Evolutionary conservation across 2,329 filamentous ascomycete genomes (phyloP).

Genomic region (Arthrobotrys musiformis): DNA sequence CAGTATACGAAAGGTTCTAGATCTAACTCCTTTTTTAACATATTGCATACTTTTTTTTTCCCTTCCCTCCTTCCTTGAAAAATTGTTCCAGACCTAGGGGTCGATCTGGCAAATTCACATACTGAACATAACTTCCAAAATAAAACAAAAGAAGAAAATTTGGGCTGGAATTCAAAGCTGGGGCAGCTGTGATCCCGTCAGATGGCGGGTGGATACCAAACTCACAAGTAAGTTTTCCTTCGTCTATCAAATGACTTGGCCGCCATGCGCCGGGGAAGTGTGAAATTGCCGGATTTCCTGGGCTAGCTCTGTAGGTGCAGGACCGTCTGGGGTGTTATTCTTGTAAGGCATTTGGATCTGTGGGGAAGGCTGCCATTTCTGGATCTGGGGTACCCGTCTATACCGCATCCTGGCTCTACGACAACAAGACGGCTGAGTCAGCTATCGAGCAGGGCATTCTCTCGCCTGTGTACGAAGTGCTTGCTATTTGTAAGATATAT

Average conservation of each 20-base stretch:
- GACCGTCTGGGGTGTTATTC: conserved; percentile 25
- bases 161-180: background rate
- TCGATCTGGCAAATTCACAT: conserved; percentile 1
- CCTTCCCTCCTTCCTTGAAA: background rate
- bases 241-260: conserved; percentile 44
- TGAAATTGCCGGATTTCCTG: conserved; percentile 21
- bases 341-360: conserved; percentile 45
- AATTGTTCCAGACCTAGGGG: background rate
- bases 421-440: conserved; percentile 23
- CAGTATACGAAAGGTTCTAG: background rate
- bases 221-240: background rate
- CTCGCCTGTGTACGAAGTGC: background rate
- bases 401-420: background rate
- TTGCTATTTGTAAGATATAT: conserved; percentile 19
- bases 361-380: conserved; percentile 47
- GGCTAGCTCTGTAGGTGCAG: conserved; percentile 17
- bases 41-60: background rate
- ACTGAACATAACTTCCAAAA: background rate
- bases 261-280: conserved; percentile 37
- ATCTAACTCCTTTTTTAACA: background rate
- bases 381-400: conserved; percentile 53
- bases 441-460: background rate
- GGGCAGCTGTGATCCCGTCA: conserved; percentile 5
- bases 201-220: conserved; percentile 29
- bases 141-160: background rate